Percentiles rank a stretch among this genome's conserved stretches.
Conservation (phyloP, 805 yeast genomes). For the Barnettozyma salicaria region DNA sequence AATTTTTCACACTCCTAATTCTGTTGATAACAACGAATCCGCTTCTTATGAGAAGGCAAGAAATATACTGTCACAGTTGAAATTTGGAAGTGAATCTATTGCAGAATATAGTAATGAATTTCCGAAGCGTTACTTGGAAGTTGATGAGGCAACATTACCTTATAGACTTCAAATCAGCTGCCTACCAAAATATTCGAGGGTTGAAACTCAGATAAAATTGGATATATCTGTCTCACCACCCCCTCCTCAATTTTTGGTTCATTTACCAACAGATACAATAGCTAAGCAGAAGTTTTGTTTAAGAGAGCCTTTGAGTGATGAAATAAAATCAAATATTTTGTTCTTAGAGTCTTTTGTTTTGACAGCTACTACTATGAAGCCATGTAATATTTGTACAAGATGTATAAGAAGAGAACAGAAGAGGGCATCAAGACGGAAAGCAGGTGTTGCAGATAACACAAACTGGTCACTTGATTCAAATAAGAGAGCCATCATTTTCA, state of each 20-base stretch:
- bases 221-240: conserved; percentile 65
- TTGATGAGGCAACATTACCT: conserved; percentile 28
- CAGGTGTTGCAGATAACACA: conserved; percentile 64
- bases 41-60: conserved; percentile 23
- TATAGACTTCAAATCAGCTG: conserved; percentile 49
- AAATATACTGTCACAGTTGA: conserved; percentile 19
- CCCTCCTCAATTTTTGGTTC: conserved; percentile 66
- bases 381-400: conserved; percentile 78
- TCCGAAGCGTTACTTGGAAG: conserved; percentile 26
- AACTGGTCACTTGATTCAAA: conserved; percentile 73
- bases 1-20: conserved; percentile 17
- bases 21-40: conserved; percentile 13
- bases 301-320: conserved; percentile 35
- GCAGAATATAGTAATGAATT: conserved; percentile 20
- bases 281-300: conserved; percentile 82
- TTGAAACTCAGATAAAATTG: conserved; percentile 91
- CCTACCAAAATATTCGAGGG: conserved; percentile 79
- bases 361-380: conserved; percentile 42
- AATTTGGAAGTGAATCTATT: conserved; percentile 24
- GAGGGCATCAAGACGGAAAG: conserved; percentile 87
- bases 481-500: conserved; percentile 83
- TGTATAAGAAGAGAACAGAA: conserved; percentile 92
- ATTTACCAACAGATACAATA: conserved; percentile 81
- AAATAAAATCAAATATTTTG: conserved; percentile 48
- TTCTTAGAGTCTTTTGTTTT: conserved; percentile 79